Percentiles rank a stretch among this genome's conserved stretches.
These are phyloP conservation scores for Anthracocystis walkeri DNA, from an alignment of 1,284 basidiomycete genomes.

Conservation along the genomic window DNA sequence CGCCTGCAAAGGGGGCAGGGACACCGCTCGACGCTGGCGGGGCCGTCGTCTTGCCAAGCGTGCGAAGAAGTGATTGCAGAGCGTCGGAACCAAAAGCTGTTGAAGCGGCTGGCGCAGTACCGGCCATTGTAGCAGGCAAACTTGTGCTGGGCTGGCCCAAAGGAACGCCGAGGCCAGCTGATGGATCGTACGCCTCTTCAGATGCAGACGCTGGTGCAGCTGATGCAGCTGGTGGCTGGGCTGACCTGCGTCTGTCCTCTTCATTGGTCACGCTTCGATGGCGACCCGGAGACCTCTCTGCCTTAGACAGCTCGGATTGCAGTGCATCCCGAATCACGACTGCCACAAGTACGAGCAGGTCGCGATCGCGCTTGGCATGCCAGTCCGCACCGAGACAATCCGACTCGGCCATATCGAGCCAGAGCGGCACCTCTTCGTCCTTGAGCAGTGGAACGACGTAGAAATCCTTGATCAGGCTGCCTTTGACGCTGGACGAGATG, in stretches of 20 bases:
- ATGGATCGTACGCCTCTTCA: conserved; percentile 28
- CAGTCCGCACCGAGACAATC: conserved; percentile 45
- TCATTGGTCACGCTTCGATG: conserved; percentile 32
- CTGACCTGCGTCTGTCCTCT: conserved; percentile 3
- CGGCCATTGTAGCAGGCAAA: not conserved
- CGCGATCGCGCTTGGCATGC: conserved; percentile 39
- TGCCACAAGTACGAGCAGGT: conserved; percentile 60
- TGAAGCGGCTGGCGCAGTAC: not conserved
- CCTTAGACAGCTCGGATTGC: conserved; percentile 26
- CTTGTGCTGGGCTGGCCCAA: conserved; percentile 1
- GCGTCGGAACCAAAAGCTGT: conserved; percentile 33
- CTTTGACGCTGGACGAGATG: conserved; percentile 47
- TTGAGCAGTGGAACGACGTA: conserved; percentile 62
- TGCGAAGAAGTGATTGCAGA: conserved; percentile 40
- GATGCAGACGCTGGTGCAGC: not conserved
- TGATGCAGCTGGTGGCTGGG: not conserved
- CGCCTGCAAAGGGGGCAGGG: conserved; percentile 3
- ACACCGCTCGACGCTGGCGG: conserved; percentile 3
- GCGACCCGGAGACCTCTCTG: conserved; percentile 15
- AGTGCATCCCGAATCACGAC: conserved; percentile 57
- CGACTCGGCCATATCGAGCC: conserved; percentile 57
- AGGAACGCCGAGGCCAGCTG: conserved; percentile 21
- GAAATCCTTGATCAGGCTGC: conserved; percentile 65
- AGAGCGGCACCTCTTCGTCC: conserved; percentile 58
- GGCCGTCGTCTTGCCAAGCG: conserved; percentile 33